phyloP scores from a whole-genome alignment of 1,139 yeast genomes.

The Pichia inconspicua region DNA sequence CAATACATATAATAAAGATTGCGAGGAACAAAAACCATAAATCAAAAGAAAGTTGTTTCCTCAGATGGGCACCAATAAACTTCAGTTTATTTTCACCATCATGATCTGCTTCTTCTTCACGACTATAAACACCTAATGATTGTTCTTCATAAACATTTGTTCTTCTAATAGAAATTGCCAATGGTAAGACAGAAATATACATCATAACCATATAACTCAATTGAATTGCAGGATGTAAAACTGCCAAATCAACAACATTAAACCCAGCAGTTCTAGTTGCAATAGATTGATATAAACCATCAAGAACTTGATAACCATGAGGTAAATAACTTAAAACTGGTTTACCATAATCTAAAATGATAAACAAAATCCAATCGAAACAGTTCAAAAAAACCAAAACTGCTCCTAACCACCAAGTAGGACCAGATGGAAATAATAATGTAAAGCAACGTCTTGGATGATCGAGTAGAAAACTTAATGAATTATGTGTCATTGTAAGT shows the following conservation, averaged over 20 bases:
- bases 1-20: slow-evolving; percentile 74
- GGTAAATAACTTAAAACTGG: slow-evolving; percentile 42
- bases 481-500: slow-evolving; percentile 59
- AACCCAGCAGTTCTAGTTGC: slow-evolving; percentile 95
- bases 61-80: slow-evolving; percentile 78
- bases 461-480: slow-evolving; percentile 77
- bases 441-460: slow-evolving; percentile 98
- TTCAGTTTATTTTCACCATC: slow-evolving; percentile 25
- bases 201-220: slow-evolving; percentile 94
- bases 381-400: slow-evolving; percentile 66
- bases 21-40: slow-evolving; percentile 91
- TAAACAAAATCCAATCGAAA: slow-evolving; percentile 70
- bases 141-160: slow-evolving; percentile 98
- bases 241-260: slow-evolving; percentile 57
- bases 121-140: slow-evolving; percentile 70
- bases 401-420: slow-evolving; percentile 90
- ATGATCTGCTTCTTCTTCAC: slow-evolving; percentile 27
- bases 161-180: slow-evolving; percentile 92
- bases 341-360: slow-evolving; percentile 64
- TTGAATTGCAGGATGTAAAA: slow-evolving; percentile 82
- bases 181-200: slow-evolving; percentile 93
- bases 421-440: slow-evolving; percentile 77
- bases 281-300: slow-evolving; percentile 85
- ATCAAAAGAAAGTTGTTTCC: slow-evolving; percentile 89
- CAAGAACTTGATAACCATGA: slow-evolving; percentile 61